phyloP scores from a whole-genome alignment of 2,329 filamentous ascomycete species.

The Colletotrichum lindemuthianum region DNA sequence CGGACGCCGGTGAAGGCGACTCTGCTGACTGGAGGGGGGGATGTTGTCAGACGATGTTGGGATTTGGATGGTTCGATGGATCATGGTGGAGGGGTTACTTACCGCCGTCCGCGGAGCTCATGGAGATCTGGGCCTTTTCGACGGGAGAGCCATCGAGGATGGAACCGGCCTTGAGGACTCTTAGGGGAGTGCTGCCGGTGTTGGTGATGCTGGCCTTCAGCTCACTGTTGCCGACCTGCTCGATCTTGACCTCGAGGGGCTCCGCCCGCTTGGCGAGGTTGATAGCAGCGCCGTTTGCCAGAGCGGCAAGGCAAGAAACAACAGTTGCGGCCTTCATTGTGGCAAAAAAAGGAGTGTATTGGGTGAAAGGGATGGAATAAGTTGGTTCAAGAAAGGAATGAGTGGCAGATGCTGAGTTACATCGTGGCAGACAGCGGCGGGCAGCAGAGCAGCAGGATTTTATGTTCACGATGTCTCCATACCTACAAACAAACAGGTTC shows the following conservation, averaged over 20 bases:
- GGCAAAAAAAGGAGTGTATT: not conserved
- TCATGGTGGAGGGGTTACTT: constrained; percentile 38
- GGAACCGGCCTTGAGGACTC: constrained; percentile 59
- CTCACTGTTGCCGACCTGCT: constrained; percentile 55
- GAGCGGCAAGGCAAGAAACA: constrained; percentile 48
- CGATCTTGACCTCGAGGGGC: constrained; percentile 52
- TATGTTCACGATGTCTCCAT: too few species aligned
- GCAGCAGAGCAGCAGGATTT: too few species aligned
- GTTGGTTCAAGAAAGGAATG: not conserved
- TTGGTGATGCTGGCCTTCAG: constrained; percentile 61
- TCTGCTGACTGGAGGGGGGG: constrained; percentile 44
- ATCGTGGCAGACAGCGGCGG: too few species aligned
- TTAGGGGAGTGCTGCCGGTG: constrained; percentile 55
- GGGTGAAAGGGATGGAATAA: not conserved
- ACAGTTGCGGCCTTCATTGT: constrained; percentile 51
- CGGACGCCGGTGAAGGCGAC: constrained; percentile 60
- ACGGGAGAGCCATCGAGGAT: constrained; percentile 58
- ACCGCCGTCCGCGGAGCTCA: constrained; percentile 43
- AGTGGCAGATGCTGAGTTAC: not conserved
- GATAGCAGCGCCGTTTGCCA: constrained; percentile 47
- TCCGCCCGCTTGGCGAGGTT: constrained; percentile 46
- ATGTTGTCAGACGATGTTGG: not conserved
- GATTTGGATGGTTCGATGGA: not conserved
- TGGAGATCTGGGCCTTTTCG: constrained; percentile 59
- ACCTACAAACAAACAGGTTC: too few species aligned